phyloP scores from a whole-genome alignment of 768 basidiomycete genomes.

The Dentipellis fragilis region DNA sequence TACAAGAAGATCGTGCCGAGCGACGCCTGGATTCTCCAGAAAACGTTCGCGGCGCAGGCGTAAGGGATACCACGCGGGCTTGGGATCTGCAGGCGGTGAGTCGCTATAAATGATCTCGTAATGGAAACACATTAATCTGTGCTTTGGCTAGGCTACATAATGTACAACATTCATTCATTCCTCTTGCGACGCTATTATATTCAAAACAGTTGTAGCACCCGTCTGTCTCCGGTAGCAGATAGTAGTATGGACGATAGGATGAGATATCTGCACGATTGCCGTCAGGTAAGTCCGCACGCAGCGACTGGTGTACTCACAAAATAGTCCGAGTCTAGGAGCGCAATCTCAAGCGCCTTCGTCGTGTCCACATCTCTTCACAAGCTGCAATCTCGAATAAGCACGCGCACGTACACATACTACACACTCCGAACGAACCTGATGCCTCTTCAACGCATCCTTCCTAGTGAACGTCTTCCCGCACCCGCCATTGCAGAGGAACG shows the following conservation, averaged over 20 bases:
- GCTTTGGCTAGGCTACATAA: conserved; percentile 4
- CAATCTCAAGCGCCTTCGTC: conserved; percentile 24
- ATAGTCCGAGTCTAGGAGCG: neutral
- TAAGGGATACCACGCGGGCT: neutral
- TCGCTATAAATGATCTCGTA: conserved; percentile 4
- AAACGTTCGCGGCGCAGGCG: conserved; percentile 23
- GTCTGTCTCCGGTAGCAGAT: neutral
- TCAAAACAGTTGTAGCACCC: neutral
- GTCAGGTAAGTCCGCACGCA: neutral
- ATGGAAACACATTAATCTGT: conserved; percentile 3
- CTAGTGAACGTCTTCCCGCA: conserved; percentile 84
- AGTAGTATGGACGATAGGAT: neutral
- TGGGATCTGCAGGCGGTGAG: neutral
- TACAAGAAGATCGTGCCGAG: conserved; percentile 84
- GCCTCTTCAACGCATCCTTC: conserved; percentile 79
- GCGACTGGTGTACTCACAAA: neutral
- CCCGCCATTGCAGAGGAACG: conserved; percentile 72
- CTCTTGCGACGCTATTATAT: neutral
- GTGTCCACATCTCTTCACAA: conserved; percentile 72
- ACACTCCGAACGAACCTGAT: conserved; percentile 45
- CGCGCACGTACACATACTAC: neutral
- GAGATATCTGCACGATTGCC: neutral
- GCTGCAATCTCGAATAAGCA: conserved; percentile 25
- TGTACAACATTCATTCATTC: conserved; percentile 7
- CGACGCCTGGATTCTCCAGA: conserved; percentile 84